Base-by-base conservation (phyloP, 2,329 filamentous ascomycete genomes). In the Tolypocladium endophyticum region DNA sequence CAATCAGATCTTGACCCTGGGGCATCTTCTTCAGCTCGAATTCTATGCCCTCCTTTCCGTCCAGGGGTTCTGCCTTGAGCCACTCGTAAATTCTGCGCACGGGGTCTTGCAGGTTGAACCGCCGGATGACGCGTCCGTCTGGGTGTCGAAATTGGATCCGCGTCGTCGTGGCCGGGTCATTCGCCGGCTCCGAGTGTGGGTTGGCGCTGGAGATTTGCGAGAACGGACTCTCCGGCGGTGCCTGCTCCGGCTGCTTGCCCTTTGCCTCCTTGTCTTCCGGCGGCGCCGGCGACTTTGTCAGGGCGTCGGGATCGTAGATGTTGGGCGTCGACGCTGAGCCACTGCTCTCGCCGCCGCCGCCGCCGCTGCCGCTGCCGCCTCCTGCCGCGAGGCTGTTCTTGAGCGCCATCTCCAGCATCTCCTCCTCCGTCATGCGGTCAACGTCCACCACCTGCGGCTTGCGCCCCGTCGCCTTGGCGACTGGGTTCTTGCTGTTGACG, bases 331-430 rank as follows among this genome's bases (percentile, higher is more conserved):
- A 73, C 18, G 71, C 69, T 14, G 72, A 71, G 12, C 71, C 67
- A 67, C 70, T 63, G 68, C 71, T 70, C 50, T 62, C 64, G 41
- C 65, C 65, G 47, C 64, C 65, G 14, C 47, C 47, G 28, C 47
- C 20, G 64, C 65, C 30, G 28, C 66, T 70, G 1, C 81, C 83
- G 18, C 23, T 52, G 47, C 16, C 50, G 30, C 50, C 20, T 14
- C 50, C 50, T 54, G 50, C 20, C 3, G 85, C 87, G 54, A 97
- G 77, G 70, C 92, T 97, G 75, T 95, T 94, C 71, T 92, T 86
- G 70, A 99, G 74, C 0, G 94, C 94, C 83, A 97, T 87, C 73
- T 97, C 89, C 66, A 99, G 78, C 92, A 96, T 96, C 76, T 99
- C 92, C 56, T 97, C 92, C 71, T 99, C 94, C 0, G 91, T 96